These are phyloP conservation scores for Trichoderma sp. DNA, from an alignment of 2,329 filamentous ascomycete species.

Conservation along the genomic window DNA sequence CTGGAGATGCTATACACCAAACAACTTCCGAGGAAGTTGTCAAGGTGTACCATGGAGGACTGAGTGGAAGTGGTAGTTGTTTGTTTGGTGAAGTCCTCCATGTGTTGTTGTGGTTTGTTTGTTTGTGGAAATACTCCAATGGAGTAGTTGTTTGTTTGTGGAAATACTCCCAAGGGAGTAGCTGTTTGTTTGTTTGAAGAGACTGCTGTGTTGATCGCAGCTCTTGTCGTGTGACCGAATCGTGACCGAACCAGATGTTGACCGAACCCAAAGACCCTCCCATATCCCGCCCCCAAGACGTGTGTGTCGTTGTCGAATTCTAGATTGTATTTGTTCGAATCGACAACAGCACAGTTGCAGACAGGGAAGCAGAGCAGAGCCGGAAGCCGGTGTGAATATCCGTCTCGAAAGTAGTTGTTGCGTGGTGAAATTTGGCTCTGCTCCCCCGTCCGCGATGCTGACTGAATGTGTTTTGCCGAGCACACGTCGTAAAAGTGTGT, in stretches of 20 bases:
- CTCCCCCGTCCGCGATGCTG: slow-evolving; percentile 15
- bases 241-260: background rate
- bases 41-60: too few relatives aligned
- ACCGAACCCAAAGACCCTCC: background rate
- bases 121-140: background rate
- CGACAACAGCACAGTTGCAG: background rate
- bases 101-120: background rate
- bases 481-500: background rate
- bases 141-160: background rate
- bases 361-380: background rate
- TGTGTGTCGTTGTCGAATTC: background rate
- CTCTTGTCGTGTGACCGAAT: background rate
- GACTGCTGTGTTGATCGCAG: background rate
- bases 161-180: background rate
- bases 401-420: background rate
- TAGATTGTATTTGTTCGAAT: background rate
- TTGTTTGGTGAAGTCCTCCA: background rate
- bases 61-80: background rate
- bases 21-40: background rate
- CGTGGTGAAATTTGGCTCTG: background rate
- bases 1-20: too few relatives aligned
- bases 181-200: background rate
- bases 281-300: background rate
- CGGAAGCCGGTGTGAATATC: background rate
- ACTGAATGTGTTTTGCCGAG: slow-evolving; percentile 11